Conservation (phyloP, 2,329 filamentous ascomycete genomes). For the Septoria linicola region DNA sequence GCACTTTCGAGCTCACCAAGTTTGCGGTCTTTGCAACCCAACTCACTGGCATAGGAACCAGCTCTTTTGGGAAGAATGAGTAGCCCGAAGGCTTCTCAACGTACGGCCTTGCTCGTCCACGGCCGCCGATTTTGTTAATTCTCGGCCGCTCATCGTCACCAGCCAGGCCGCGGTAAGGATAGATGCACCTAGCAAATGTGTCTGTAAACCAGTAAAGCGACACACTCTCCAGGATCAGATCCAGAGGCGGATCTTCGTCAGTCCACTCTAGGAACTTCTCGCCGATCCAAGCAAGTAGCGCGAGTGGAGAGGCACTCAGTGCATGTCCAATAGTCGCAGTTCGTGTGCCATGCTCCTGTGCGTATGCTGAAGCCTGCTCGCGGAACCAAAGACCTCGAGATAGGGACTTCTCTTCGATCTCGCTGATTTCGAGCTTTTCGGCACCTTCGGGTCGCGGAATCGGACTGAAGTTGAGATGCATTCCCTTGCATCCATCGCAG, state of each 20-base stretch:
- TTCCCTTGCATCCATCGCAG: slow-evolving; percentile 26
- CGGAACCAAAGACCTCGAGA: slow-evolving; percentile 43
- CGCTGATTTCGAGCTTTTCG: slow-evolving; percentile 26
- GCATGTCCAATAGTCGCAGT: slow-evolving; percentile 58
- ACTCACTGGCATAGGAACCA: slow-evolving; percentile 41
- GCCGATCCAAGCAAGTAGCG: slow-evolving; percentile 58
- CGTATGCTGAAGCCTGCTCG: slow-evolving; percentile 50
- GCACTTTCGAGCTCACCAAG: slow-evolving; percentile 41
- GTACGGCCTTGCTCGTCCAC: slow-evolving; percentile 25
- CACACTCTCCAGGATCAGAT: slow-evolving; percentile 49
- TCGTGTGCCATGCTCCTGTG: slow-evolving; percentile 53
- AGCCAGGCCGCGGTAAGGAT: slow-evolving; percentile 45
- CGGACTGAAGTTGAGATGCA: slow-evolving; percentile 30
- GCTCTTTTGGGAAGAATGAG: slow-evolving; percentile 46
- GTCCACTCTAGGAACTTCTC: slow-evolving; percentile 58
- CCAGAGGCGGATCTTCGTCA: slow-evolving; percentile 44
- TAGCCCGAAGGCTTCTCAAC: slow-evolving; percentile 47
- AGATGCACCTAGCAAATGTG: slow-evolving; percentile 50
- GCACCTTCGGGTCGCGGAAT: slow-evolving; percentile 30
- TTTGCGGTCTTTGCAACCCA: slow-evolving; percentile 40
- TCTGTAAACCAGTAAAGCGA: slow-evolving; percentile 57
- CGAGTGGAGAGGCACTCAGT: slow-evolving; percentile 54
- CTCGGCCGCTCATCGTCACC: slow-evolving; percentile 25
- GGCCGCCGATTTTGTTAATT: slow-evolving; percentile 16
- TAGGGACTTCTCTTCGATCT: slow-evolving; percentile 43